Conservation (phyloP, 2,329 filamentous ascomycete genomes). For the Calonectria naviculata region DNA sequence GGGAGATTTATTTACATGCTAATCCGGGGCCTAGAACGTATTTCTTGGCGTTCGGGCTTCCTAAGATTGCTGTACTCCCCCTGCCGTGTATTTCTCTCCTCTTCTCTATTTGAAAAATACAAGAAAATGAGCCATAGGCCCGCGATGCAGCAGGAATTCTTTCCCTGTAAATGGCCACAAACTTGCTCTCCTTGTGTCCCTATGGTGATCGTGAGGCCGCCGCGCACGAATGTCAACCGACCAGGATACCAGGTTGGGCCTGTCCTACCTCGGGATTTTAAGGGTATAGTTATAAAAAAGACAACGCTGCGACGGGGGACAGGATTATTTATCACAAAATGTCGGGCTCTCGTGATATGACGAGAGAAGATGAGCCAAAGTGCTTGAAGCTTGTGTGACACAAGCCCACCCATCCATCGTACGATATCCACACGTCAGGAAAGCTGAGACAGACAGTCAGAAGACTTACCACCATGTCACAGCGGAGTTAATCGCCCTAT, state of each 20-base stretch:
- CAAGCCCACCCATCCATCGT: slow-evolving; percentile 8
- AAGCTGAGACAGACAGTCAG: slow-evolving; percentile 6
- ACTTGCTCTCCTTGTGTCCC: not conserved
- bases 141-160: not conserved
- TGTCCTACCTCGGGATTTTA: not conserved
- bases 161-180: not conserved
- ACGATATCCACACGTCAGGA: slow-evolving; percentile 1
- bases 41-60: not conserved
- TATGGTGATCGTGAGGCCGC: not conserved
- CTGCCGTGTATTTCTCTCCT: not conserved
- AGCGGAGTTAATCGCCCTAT: not conserved
- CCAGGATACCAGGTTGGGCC: not conserved
- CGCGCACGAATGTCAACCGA: not conserved
- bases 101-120: not conserved
- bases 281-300: not conserved
- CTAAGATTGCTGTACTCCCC: not conserved
- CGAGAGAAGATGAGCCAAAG: not conserved
- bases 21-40: not conserved
- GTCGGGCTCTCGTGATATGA: not conserved
- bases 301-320: not conserved
- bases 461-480: not conserved
- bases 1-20: too few species aligned
- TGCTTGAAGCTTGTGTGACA: not conserved
- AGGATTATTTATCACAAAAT: not conserved
- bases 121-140: not conserved